Percentiles rank a stretch among this genome's conserved stretches.
Conservation (phyloP, 2,329 filamentous ascomycete genomes). For the Colletotrichum musae region DNA sequence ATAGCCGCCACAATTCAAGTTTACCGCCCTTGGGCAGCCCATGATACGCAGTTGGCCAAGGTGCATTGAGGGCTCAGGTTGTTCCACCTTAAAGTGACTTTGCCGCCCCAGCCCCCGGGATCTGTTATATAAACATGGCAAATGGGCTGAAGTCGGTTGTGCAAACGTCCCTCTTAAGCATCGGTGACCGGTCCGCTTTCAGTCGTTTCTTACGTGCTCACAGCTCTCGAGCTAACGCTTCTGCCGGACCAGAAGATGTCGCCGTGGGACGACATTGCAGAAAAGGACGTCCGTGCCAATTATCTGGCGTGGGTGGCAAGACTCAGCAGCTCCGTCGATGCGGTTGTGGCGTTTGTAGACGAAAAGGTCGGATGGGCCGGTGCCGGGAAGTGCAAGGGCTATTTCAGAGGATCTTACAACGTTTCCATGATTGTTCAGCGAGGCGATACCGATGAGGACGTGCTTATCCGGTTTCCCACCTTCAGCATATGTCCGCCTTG, state of each 20-base stretch:
- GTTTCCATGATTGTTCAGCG: conserved; percentile 45
- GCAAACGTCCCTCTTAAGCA: too few species aligned
- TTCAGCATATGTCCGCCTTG: conserved; percentile 39
- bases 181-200: neutral
- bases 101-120: too few species aligned
- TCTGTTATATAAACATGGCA: too few species aligned
- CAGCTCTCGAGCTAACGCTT: neutral
- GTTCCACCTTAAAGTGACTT: too few species aligned
- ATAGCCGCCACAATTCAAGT: too few species aligned
- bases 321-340: neutral
- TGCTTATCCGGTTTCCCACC: conserved; percentile 48
- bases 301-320: neutral
- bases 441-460: conserved; percentile 41
- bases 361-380: conserved; percentile 38
- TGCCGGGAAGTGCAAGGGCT: conserved; percentile 43
- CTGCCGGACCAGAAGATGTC: neutral
- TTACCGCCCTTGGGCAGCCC: too few species aligned
- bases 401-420: conserved; percentile 50
- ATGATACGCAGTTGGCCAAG: too few species aligned
- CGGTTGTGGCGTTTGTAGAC: conserved; percentile 42
- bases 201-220: neutral
- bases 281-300: neutral
- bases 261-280: conserved; percentile 1
- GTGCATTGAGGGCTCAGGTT: too few species aligned
- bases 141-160: too few species aligned